These are phyloP conservation scores for Phytophthora pisi DNA, from an alignment of 352 stramenopile species.

Conservation along the genomic window DNA sequence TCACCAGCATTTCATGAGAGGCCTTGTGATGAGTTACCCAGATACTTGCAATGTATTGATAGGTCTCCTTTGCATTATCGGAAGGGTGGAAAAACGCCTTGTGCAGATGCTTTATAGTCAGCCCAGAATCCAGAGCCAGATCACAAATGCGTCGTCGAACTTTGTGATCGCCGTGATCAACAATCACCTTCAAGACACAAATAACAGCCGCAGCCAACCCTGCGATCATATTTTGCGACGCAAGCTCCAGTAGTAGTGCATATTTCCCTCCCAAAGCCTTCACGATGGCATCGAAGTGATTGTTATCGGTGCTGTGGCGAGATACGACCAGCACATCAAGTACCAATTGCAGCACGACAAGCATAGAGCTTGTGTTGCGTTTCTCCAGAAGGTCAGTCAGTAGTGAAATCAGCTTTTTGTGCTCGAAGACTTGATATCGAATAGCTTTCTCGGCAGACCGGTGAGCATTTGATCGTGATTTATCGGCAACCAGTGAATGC, in stretches of 20 bases:
- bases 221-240: conserved; percentile 51
- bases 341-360: conserved; percentile 69
- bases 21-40: conserved; percentile 80
- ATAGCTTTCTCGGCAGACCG: conserved; percentile 60
- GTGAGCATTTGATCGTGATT: conserved; percentile 43
- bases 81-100: conserved; percentile 75
- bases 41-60: conserved; percentile 76
- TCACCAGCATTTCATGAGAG: conserved; percentile 70
- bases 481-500: conserved; percentile 67
- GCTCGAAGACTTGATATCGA: conserved; percentile 63
- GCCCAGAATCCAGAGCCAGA: conserved; percentile 60
- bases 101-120: conserved; percentile 64
- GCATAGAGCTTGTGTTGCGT: conserved; percentile 51
- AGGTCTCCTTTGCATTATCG: conserved; percentile 63
- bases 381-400: conserved; percentile 58
- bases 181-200: conserved; percentile 69
- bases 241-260: conserved; percentile 53
- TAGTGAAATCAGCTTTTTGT: conserved; percentile 66
- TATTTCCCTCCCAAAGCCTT: conserved; percentile 66
- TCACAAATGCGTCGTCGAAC: conserved; percentile 73
- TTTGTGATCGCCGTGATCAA: conserved; percentile 72
- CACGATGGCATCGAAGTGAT: conserved; percentile 75
- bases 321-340: conserved; percentile 67
- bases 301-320: conserved; percentile 72
- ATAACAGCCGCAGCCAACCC: conserved; percentile 65